A percentile compares a stretch with the other conserved stretches of the same genome.
These are phyloP conservation scores for Blastobotrys parvus DNA, from an alignment of 805 yeast species.

Conservation along the genomic window DNA sequence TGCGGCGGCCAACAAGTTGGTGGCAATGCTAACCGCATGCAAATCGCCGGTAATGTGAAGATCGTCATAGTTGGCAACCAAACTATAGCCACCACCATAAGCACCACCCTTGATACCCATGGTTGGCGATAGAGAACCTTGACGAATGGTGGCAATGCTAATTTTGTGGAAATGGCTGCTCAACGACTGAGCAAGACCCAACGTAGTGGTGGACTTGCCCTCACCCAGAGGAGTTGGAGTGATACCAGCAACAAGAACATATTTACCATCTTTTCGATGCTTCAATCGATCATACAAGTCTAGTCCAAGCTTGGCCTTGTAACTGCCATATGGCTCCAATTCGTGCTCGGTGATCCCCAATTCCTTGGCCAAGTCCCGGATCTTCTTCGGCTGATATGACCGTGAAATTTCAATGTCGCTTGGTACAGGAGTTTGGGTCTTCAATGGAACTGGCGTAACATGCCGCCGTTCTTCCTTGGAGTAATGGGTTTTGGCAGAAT, in stretches of 20 bases:
- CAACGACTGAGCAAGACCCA: constrained; percentile 93
- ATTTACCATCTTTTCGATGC: constrained; percentile 63
- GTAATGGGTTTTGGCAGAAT: constrained; percentile 60
- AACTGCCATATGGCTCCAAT: constrained; percentile 80
- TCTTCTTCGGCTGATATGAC: constrained; percentile 78
- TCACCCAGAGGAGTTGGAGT: constrained; percentile 98
- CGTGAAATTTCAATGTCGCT: constrained; percentile 87
- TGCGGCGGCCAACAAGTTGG: constrained; percentile 90
- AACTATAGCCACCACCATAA: constrained; percentile 98
- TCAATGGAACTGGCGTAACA: constrained; percentile 49
- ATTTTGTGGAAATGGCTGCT: constrained; percentile 82
- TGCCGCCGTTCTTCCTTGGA: constrained; percentile 29
- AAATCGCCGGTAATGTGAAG: constrained; percentile 97
- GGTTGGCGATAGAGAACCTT: constrained; percentile 98
- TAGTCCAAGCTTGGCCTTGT: constrained; percentile 80
- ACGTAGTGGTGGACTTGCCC: constrained; percentile 94
- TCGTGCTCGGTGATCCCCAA: constrained; percentile 72
- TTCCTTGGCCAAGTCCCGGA: constrained; percentile 67
- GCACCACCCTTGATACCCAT: constrained; percentile 99
- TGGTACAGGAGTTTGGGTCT: constrained; percentile 63
- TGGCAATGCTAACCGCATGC: constrained; percentile 92
- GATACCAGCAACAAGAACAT: constrained; percentile 90
- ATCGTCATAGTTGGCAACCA: constrained; percentile 98
- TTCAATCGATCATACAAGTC: constrained; percentile 61
- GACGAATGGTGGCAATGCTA: constrained; percentile 91